Evolutionary conservation across 2,329 filamentous ascomycete species (phyloP).

Genomic region (Colletotrichum melonis): DNA sequence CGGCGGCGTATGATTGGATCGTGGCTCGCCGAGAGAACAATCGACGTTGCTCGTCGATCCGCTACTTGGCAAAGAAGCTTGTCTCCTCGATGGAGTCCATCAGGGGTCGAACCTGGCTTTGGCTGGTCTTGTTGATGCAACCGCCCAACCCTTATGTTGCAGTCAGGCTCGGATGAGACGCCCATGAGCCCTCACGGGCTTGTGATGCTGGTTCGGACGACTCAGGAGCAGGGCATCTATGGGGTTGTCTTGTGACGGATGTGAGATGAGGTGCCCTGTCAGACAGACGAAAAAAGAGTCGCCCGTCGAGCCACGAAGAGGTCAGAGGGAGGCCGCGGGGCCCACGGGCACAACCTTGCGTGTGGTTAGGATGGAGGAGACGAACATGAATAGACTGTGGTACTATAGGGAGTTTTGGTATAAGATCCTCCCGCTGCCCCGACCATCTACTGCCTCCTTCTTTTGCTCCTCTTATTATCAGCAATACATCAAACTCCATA

Average conservation of each 20-base stretch:
- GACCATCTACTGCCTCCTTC: neutral
- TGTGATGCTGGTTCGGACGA: constrained; percentile 21
- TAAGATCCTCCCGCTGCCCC: constrained; percentile 32
- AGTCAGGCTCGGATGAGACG: constrained; percentile 31
- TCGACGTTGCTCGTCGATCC: constrained; percentile 25
- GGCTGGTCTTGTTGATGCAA: constrained; percentile 9
- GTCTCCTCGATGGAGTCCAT: constrained; percentile 20
- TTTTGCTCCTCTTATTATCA: constrained; percentile 10
- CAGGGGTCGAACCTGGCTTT: constrained; percentile 18
- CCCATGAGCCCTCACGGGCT: constrained; percentile 4
- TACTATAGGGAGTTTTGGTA: constrained; percentile 21
- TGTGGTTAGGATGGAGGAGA: neutral
- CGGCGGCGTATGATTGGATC: constrained; percentile 2
- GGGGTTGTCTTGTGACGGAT: constrained; percentile 10
- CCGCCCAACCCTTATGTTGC: constrained; percentile 19
- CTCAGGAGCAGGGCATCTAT: neutral
- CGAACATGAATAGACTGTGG: neutral
- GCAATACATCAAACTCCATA: constrained; percentile 18
- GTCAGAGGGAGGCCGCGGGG: constrained; percentile 8
- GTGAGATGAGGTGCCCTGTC: constrained; percentile 22
- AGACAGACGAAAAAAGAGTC: neutral
- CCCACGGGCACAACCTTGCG: neutral
- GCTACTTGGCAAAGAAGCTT: constrained; percentile 34
- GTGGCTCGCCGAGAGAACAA: neutral
- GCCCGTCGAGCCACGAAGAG: neutral